Percentiles rank a stretch among this genome's conserved stretches.
These are phyloP conservation scores for Yamadazyma friedrichii DNA, from an alignment of 1,139 yeast species.

Conservation along the genomic window DNA sequence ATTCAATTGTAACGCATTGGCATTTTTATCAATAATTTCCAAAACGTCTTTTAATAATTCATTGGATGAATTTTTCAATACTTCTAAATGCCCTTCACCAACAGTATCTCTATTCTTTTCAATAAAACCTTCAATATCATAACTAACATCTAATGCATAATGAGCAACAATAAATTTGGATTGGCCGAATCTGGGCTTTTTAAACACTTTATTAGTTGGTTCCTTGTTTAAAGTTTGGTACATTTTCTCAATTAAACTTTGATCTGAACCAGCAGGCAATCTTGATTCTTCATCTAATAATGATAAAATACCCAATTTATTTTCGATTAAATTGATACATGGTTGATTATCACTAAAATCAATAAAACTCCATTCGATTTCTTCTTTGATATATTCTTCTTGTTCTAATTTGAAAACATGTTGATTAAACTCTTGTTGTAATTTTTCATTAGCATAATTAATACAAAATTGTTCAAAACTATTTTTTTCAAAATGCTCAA, in stretches of 20 bases:
- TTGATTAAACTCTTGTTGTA: slow-evolving; percentile 96
- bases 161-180: slow-evolving; percentile 88
- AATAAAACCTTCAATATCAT: slow-evolving; percentile 91
- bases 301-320: slow-evolving; percentile 82
- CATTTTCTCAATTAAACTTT: slow-evolving; percentile 88
- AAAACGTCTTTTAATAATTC: slow-evolving; percentile 51
- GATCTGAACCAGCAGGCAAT: slow-evolving; percentile 91
- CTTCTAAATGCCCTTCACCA: slow-evolving; percentile 91
- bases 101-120: slow-evolving; percentile 98
- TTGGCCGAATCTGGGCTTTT: slow-evolving; percentile 93
- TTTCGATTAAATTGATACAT: slow-evolving; percentile 90
- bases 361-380: slow-evolving; percentile 95
- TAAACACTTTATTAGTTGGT: slow-evolving; percentile 77
- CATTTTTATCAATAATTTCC: slow-evolving; percentile 60
- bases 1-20: slow-evolving; percentile 53
- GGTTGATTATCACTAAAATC: slow-evolving; percentile 98
- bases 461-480: slow-evolving; percentile 98
- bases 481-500: slow-evolving; percentile 91
- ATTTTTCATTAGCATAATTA: slow-evolving; percentile 94
- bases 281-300: slow-evolving; percentile 94
- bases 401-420: slow-evolving; percentile 97
- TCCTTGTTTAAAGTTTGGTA: slow-evolving; percentile 81
- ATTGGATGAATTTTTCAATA: slow-evolving; percentile 68
- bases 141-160: slow-evolving; percentile 91
- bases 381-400: slow-evolving; percentile 89